phyloP scores from a whole-genome alignment of 139 green algal genomes.

The Micractinium sp. region DNA sequence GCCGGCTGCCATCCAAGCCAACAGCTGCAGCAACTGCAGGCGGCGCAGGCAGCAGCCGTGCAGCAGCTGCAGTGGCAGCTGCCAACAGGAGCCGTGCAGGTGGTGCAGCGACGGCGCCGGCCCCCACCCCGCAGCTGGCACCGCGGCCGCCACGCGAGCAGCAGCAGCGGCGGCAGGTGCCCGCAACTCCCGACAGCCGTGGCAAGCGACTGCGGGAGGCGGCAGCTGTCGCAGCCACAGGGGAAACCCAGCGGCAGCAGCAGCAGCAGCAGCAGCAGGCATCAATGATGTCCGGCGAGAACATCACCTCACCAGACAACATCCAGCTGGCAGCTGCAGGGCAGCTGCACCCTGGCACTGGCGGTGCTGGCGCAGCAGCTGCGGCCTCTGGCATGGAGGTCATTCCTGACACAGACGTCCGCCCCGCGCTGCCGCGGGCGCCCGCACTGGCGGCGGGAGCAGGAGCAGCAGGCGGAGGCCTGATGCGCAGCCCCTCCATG shows the following conservation, averaged over 20 bases:
- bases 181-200: conserved; percentile 10
- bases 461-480: not conserved
- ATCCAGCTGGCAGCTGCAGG: not conserved
- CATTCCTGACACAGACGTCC: conserved; percentile 10
- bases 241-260: not conserved
- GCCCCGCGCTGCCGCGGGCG: not conserved
- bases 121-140: not conserved
- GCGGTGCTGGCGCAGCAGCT: not conserved
- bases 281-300: not conserved
- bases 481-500: not conserved
- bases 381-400: not conserved
- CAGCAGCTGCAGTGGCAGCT: not conserved
- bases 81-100: not conserved
- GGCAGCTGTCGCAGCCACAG: not conserved
- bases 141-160: no score
- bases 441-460: not conserved
- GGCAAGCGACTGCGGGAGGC: conserved; percentile 9
- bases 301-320: not conserved
- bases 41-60: not conserved
- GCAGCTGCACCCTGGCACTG: not conserved
- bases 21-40: not conserved
- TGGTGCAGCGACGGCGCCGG: not conserved
- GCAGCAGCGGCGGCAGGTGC: conserved; percentile 17
- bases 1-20: not conserved
- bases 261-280: conserved; percentile 15